Conservation (phyloP, 345 rosid species). For the Arabis hirsuta region DNA sequence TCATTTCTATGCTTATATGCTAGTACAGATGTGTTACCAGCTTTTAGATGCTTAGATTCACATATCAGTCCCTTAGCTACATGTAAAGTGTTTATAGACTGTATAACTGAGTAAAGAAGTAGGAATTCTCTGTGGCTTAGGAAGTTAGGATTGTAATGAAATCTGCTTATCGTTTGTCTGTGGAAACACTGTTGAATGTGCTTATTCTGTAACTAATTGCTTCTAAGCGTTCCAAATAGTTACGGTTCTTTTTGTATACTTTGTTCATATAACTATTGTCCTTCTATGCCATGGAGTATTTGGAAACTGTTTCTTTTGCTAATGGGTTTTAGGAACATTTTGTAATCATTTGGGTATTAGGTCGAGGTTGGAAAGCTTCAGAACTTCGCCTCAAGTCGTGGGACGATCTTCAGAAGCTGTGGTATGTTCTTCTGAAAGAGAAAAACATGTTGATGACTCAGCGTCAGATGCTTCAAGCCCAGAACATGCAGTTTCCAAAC, state of each 20-base stretch:
- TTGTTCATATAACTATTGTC: background rate
- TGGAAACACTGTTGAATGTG: background rate
- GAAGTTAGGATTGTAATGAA: background rate
- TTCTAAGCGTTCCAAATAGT: background rate
- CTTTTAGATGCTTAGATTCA: too few relatives aligned
- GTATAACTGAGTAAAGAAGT: background rate
- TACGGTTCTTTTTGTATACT: background rate
- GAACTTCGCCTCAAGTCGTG: slow-evolving; percentile 92
- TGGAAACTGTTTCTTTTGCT: slow-evolving; percentile 5
- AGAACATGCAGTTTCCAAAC: slow-evolving; percentile 83
- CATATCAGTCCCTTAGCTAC: background rate
- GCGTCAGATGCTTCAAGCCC: slow-evolving; percentile 92
- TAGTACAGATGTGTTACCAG: background rate
- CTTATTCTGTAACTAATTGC: background rate
- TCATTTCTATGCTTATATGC: background rate
- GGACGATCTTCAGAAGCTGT: slow-evolving; percentile 90
- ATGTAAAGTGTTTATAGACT: background rate
- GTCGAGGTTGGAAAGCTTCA: slow-evolving; percentile 96
- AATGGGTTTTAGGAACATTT: slow-evolving; percentile 7
- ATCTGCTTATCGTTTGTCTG: background rate
- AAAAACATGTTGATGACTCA: slow-evolving; percentile 98
- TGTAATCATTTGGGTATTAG: slow-evolving; percentile 44
- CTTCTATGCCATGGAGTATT: background rate
- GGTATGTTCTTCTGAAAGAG: slow-evolving; percentile 92
- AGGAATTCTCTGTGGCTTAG: background rate